Conservation (phyloP, 2,329 filamentous ascomycete species). For the Aspergillus sp. region DNA sequence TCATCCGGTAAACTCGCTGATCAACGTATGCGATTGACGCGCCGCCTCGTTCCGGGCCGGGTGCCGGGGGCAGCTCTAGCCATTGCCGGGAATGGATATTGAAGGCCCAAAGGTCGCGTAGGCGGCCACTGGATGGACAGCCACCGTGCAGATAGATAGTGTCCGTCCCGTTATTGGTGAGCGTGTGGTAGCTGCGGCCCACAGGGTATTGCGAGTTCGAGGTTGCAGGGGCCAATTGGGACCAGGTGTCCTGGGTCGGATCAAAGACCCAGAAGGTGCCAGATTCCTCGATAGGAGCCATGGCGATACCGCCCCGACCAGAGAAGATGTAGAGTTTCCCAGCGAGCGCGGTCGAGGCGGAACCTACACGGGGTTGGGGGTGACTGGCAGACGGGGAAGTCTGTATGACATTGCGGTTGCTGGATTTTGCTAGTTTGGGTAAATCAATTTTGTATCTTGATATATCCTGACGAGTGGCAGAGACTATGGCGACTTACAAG, state of each 20-base stretch:
- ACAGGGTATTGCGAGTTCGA: constrained; percentile 55
- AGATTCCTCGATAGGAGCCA: constrained; percentile 71
- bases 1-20: constrained; percentile 73
- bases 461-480: neutral
- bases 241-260: constrained; percentile 66
- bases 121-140: constrained; percentile 63
- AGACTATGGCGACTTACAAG: constrained; percentile 10
- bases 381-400: neutral
- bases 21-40: constrained; percentile 66
- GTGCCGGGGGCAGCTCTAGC: constrained; percentile 68
- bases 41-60: constrained; percentile 67
- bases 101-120: constrained; percentile 78
- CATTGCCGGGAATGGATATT: constrained; percentile 65
- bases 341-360: constrained; percentile 69
- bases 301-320: constrained; percentile 69
- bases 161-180: constrained; percentile 63
- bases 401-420: too few relatives aligned
- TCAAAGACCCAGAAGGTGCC: constrained; percentile 78
- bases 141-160: constrained; percentile 78
- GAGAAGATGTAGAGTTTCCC: constrained; percentile 78
- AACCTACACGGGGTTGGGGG: constrained; percentile 70
- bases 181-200: constrained; percentile 70
- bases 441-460: neutral
- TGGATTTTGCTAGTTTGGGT: too few relatives aligned
- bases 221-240: constrained; percentile 60